phyloP scores from a whole-genome alignment of 495 filamentous ascomycete genomes.

The Neohortaea acidophila region DNA sequence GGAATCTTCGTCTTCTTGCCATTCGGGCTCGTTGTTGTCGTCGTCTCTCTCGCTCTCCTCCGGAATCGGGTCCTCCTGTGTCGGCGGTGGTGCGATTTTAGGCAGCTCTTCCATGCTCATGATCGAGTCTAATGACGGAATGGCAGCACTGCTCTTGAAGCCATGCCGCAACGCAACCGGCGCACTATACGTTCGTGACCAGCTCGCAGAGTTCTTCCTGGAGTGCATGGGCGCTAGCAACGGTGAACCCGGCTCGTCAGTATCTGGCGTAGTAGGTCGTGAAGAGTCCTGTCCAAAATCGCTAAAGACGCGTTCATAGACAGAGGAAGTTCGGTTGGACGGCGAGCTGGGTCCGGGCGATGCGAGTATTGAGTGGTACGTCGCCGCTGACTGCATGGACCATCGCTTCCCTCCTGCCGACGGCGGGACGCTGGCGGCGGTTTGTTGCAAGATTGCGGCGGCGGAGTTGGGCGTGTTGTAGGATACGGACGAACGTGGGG shows the following conservation, averaged over 20 bases:
- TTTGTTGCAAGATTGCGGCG: slow-evolving; percentile 46
- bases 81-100: slow-evolving; percentile 2
- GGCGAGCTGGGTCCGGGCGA: slow-evolving; percentile 77
- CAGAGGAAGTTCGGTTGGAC: slow-evolving; percentile 47
- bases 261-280: slow-evolving; percentile 58
- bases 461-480: slow-evolving; percentile 33
- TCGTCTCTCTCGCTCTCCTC: slow-evolving; percentile 21
- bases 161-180: slow-evolving; percentile 4
- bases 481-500: slow-evolving; percentile 28
- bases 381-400: slow-evolving; percentile 46
- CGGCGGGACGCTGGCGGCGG: slow-evolving; percentile 44
- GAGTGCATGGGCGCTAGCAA: slow-evolving; percentile 14
- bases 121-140: slow-evolving; percentile 7
- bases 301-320: slow-evolving; percentile 54
- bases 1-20: background rate
- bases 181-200: slow-evolving; percentile 7
- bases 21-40: slow-evolving; percentile 1
- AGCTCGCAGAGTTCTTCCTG: slow-evolving; percentile 4
- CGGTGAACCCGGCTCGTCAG: slow-evolving; percentile 31
- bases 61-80: slow-evolving; percentile 13
- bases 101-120: slow-evolving; percentile 8
- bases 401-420: slow-evolving; percentile 34
- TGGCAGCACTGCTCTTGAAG: slow-evolving; percentile 5
- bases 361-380: slow-evolving; percentile 42
- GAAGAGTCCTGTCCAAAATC: slow-evolving; percentile 41